Evolutionary conservation across 306 rosid genomes (phyloP).

Genomic region (Cyamopsis tetragonoloba): DNA sequence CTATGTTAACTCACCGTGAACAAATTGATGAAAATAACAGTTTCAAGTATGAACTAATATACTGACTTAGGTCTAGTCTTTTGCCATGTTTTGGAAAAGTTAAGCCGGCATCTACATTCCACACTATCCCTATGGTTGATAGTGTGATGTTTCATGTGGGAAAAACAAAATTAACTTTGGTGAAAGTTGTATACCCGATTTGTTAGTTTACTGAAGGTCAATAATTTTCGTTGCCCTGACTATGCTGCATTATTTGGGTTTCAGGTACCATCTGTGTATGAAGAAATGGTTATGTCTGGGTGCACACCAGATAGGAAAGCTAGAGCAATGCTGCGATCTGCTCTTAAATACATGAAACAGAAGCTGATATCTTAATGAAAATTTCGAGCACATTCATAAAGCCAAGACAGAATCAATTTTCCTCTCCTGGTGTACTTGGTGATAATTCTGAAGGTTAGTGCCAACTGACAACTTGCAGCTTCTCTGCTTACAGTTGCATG

Average conservation of each 20-base stretch:
- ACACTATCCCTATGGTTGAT: neutral
- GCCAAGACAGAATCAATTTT: conserved; percentile 21
- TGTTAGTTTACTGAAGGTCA: neutral
- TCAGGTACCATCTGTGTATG: conserved; percentile 92
- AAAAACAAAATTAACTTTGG: conserved; percentile 1
- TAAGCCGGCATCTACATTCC: neutral
- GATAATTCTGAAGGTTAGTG: conserved; percentile 45
- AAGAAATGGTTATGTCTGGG: conserved; percentile 83
- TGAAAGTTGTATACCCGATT: neutral
- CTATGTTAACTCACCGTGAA: neutral
- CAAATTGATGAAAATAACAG: neutral
- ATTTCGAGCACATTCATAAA: conserved; percentile 27
- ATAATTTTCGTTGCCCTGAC: conserved; percentile 8
- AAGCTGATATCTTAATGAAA: conserved; percentile 43
- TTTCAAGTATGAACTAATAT: neutral
- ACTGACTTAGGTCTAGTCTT: neutral
- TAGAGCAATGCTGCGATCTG: conserved; percentile 90
- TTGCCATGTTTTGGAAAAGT: neutral
- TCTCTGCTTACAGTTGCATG: conserved; percentile 17
- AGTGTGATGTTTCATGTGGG: neutral
- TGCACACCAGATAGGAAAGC: conserved; percentile 91
- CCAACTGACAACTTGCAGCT: conserved; percentile 13
- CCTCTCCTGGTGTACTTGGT: conserved; percentile 19
- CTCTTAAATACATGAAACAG: conserved; percentile 84
- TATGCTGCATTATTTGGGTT: conserved; percentile 33